Conservation (phyloP, 176 grass and related monocot genomes). For the Triticum urartu region DNA sequence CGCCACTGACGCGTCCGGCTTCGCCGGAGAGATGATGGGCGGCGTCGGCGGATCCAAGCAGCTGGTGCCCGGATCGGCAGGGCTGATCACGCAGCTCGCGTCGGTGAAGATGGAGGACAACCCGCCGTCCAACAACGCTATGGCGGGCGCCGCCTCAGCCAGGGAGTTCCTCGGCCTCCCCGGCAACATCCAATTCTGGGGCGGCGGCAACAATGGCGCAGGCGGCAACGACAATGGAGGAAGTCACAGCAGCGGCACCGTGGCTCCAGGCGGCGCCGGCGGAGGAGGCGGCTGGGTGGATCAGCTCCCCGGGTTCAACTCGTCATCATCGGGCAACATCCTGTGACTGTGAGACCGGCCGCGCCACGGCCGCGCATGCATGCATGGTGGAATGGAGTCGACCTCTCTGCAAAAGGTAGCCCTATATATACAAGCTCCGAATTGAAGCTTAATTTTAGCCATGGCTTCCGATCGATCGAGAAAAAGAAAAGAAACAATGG, state of each 20-base stretch:
- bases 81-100: slow-evolving; percentile 64
- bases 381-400: background rate
- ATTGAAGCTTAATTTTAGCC: slow-evolving; percentile 80
- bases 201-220: slow-evolving; percentile 21
- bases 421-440: slow-evolving; percentile 44
- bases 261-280: background rate
- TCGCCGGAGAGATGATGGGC: slow-evolving; percentile 38
- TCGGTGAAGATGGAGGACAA: slow-evolving; percentile 88
- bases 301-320: slow-evolving; percentile 73
- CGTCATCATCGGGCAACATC: slow-evolving; percentile 66
- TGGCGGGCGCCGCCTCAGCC: slow-evolving; percentile 40
- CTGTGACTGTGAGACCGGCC: slow-evolving; percentile 32
- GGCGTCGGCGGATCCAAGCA: slow-evolving; percentile 37
- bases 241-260: background rate
- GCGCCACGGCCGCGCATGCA: background rate
- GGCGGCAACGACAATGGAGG: background rate
- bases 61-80: slow-evolving; percentile 37
- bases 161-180: slow-evolving; percentile 60
- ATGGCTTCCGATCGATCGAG: slow-evolving; percentile 50
- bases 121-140: slow-evolving; percentile 15
- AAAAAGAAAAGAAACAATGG: slow-evolving; percentile 36
- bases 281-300: slow-evolving; percentile 32
- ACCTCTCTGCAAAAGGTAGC: slow-evolving; percentile 40
- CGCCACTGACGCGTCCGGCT: slow-evolving; percentile 26
- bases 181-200: slow-evolving; percentile 72